Evolutionary conservation across 1,284 basidiomycete genomes (phyloP).

Genomic region (Ganoderma sp.): DNA sequence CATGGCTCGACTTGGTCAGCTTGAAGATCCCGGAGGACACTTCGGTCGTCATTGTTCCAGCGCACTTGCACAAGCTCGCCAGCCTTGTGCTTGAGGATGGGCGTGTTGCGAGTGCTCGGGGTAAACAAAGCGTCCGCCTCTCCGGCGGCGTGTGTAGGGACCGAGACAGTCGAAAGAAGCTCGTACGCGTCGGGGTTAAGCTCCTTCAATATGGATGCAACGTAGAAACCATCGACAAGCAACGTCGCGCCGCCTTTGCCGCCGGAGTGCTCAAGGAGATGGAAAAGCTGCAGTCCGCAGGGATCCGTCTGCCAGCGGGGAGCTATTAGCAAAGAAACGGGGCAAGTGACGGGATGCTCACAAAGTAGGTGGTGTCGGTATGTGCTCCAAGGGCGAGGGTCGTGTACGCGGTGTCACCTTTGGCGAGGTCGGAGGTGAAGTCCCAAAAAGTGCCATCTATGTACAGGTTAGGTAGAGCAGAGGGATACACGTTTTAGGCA

Average conservation of each 20-base stretch:
- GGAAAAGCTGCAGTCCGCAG: slow-evolving; percentile 93
- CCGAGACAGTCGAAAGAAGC: slow-evolving; percentile 70
- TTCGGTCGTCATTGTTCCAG: slow-evolving; percentile 97
- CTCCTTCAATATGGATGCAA: slow-evolving; percentile 79
- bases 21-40: slow-evolving; percentile 70
- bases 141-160: slow-evolving; percentile 91
- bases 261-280: slow-evolving; percentile 85
- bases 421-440: slow-evolving; percentile 90
- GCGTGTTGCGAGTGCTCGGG: slow-evolving; percentile 63
- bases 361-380: slow-evolving; percentile 95
- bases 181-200: slow-evolving; percentile 77
- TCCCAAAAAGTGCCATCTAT: slow-evolving; percentile 95
- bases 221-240: slow-evolving; percentile 95
- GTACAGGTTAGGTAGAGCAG: neutral
- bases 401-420: slow-evolving; percentile 93
- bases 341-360: slow-evolving; percentile 42
- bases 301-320: slow-evolving; percentile 74
- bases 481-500: neutral
- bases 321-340: neutral
- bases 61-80: slow-evolving; percentile 80
- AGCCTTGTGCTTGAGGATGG: slow-evolving; percentile 75
- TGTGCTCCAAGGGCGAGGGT: slow-evolving; percentile 88
- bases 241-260: slow-evolving; percentile 88
- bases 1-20: slow-evolving; percentile 71
- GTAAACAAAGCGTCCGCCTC: slow-evolving; percentile 70